Percentiles rank a stretch among this genome's conserved stretches.
Evolutionary conservation across 768 basidiomycete genomes (phyloP).

Genomic region (Chalciporus pseudorubinellus): DNA sequence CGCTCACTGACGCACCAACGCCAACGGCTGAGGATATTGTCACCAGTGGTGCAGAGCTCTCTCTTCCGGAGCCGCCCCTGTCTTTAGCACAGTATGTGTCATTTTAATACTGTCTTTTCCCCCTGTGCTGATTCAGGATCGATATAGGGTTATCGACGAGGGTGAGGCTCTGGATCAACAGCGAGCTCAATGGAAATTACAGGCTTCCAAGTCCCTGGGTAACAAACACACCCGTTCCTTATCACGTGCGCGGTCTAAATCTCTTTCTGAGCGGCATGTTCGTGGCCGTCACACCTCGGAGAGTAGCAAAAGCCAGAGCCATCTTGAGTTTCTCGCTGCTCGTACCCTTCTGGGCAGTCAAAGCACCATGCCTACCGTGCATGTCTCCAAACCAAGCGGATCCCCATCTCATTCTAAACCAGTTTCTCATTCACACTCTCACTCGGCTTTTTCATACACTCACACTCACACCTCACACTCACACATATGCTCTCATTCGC

Average conservation of each 20-base stretch:
- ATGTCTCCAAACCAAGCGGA: conserved; percentile 17
- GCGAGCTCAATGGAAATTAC: conserved; percentile 62
- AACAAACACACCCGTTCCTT: conserved; percentile 61
- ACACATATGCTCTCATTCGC: conserved; percentile 33
- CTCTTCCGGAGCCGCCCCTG: conserved; percentile 55
- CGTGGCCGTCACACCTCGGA: conserved; percentile 19
- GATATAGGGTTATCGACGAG: conserved; percentile 62
- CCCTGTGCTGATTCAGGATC: not conserved
- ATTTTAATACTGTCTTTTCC: not conserved
- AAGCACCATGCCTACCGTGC: conserved; percentile 44
- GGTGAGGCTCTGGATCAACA: conserved; percentile 58
- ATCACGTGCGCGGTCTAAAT: conserved; percentile 52
- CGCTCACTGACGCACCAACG: conserved; percentile 13
- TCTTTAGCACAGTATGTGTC: conserved; percentile 47
- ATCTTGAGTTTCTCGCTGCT: conserved; percentile 61
- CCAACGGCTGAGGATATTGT: conserved; percentile 1
- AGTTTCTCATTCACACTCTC: conserved; percentile 29
- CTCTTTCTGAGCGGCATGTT: conserved; percentile 22
- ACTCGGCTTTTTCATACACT: conserved; percentile 13
- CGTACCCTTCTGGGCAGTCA: conserved; percentile 68
- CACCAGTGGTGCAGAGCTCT: conserved; percentile 47
- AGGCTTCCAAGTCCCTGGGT: conserved; percentile 61
- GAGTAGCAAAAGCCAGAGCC: conserved; percentile 19
- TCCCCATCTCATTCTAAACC: conserved; percentile 27
- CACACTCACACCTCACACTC: conserved; percentile 24